Percentiles rank a stretch among this genome's conserved stretches.
These are phyloP conservation scores for Dysphania ambrosioides DNA, from an alignment of 148 eudicot genomes.

Conservation along the genomic window DNA sequence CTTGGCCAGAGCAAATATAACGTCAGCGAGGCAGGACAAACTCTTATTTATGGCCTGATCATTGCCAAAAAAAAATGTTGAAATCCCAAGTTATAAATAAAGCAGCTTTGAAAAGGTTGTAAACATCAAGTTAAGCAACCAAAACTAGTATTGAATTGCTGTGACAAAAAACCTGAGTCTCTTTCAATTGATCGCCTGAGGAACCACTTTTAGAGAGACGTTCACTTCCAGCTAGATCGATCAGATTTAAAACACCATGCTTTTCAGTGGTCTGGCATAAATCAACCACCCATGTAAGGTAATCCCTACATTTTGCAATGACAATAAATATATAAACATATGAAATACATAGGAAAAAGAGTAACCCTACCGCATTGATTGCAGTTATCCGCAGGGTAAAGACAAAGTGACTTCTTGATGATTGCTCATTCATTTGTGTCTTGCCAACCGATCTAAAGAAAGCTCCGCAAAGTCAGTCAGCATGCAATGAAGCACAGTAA, in stretches of 20 bases:
- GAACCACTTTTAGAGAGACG: slow-evolving; percentile 76
- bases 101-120: too few species aligned
- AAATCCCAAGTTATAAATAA: too few species aligned
- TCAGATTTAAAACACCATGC: slow-evolving; percentile 68
- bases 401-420: slow-evolving; percentile 87
- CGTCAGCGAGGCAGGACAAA: slow-evolving; percentile 65
- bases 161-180: slow-evolving; percentile 55
- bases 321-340: neutral
- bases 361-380: slow-evolving; percentile 58
- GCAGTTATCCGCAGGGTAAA: slow-evolving; percentile 71
- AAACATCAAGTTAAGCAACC: neutral
- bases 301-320: neutral
- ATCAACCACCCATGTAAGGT: neutral
- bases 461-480: neutral
- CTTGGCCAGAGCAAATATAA: slow-evolving; percentile 70
- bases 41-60: slow-evolving; percentile 70
- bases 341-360: neutral
- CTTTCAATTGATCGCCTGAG: slow-evolving; percentile 73
- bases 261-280: slow-evolving; percentile 64
- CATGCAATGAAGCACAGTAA: too few species aligned
- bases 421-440: slow-evolving; percentile 84
- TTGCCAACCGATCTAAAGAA: slow-evolving; percentile 61
- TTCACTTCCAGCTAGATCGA: slow-evolving; percentile 86
- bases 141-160: neutral
- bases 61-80: too few species aligned